Conservation (phyloP, 441 rosid genomes). For the Gossypium trilobum region DNA sequence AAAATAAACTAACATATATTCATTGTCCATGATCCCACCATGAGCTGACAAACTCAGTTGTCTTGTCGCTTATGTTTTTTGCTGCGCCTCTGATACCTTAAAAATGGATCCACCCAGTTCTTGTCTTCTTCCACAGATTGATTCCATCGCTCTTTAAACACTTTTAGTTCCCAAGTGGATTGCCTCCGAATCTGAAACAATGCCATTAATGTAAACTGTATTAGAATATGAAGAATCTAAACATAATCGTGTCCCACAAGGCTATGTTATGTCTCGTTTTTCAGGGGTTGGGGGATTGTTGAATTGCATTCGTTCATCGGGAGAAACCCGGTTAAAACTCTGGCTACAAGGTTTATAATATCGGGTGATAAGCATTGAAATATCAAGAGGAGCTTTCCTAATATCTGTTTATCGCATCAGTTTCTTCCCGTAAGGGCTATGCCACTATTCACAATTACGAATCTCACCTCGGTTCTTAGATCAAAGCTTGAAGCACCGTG, state of each 20-base stretch:
- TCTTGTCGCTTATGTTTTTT: constrained; percentile 23
- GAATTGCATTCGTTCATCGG: neutral
- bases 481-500: constrained; percentile 30
- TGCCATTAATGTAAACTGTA: neutral
- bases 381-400: neutral
- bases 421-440: neutral
- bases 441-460: neutral
- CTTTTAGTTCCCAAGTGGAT: constrained; percentile 67
- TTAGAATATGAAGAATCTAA: neutral
- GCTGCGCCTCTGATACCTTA: constrained; percentile 18
- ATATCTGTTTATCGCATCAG: neutral
- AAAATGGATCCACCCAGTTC: constrained; percentile 63
- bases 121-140: constrained; percentile 51
- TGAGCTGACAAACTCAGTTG: constrained; percentile 4
- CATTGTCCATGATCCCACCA: neutral
- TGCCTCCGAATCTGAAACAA: constrained; percentile 68
- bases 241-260: neutral
- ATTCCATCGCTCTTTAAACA: constrained; percentile 71
- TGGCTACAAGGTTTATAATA: neutral
- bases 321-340: neutral
- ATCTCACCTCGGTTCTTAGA: constrained; percentile 51
- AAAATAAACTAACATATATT: neutral
- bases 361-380: neutral
- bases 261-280: neutral
- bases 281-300: neutral